These are phyloP conservation scores for Coemansia asiatica DNA, from an alignment of 192 early-diverging fungal genomes.

Conservation along the genomic window DNA sequence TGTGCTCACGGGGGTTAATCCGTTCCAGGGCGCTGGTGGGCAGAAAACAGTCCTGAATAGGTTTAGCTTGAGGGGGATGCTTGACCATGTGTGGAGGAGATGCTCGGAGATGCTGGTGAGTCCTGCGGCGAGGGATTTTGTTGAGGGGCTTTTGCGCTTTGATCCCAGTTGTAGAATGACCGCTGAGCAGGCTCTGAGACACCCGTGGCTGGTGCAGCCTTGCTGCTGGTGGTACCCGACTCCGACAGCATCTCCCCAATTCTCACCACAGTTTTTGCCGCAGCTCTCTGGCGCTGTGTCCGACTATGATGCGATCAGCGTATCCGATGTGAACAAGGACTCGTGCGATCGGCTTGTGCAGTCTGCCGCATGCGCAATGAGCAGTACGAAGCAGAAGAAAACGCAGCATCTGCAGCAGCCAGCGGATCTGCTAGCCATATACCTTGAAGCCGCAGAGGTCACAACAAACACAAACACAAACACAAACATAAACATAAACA, in stretches of 20 bases:
- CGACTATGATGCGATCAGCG: not conserved
- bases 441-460: not conserved
- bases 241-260: not conserved
- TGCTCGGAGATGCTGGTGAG: not conserved
- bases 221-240: not conserved
- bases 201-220: slow-evolving; percentile 67
- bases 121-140: slow-evolving; percentile 67
- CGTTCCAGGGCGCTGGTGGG: slow-evolving; percentile 65
- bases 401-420: not conserved
- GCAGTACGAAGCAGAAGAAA: no score
- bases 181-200: slow-evolving; percentile 69
- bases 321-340: no score
- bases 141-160: slow-evolving; percentile 63
- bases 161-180: slow-evolving; percentile 73
- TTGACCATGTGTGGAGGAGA: slow-evolving; percentile 35
- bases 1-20: slow-evolving; percentile 69
- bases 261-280: not conserved
- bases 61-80: not conserved
- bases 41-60: slow-evolving; percentile 6
- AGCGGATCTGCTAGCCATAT: not conserved
- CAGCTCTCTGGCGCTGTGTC: not conserved
- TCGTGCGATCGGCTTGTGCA: not conserved
- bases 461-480: not conserved
- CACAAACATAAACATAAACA: no score
- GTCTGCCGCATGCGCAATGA: not conserved